Evolutionary conservation across 2,329 filamentous ascomycete species (phyloP).

Genomic region (Fusarium sp.): DNA sequence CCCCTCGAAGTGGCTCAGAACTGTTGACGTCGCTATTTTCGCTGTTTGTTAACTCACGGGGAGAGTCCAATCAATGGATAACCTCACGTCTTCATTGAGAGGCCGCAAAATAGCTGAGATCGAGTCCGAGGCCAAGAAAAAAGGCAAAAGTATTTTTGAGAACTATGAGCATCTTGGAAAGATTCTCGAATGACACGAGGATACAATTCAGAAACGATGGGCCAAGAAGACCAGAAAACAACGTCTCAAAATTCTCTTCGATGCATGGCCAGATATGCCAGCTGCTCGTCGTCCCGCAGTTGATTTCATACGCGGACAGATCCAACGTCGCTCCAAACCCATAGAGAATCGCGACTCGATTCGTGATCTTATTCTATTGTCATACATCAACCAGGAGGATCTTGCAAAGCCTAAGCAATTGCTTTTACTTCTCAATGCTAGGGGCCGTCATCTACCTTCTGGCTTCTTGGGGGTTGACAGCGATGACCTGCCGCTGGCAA

Average conservation of each 20-base stretch:
- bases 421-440: conserved; percentile 66
- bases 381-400: conserved; percentile 72
- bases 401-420: conserved; percentile 61
- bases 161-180: conserved; percentile 55
- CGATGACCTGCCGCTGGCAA: conserved; percentile 44
- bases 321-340: too few relatives aligned
- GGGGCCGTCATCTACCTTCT: conserved; percentile 63
- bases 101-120: not conserved
- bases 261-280: conserved; percentile 67
- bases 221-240: conserved; percentile 66
- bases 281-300: conserved; percentile 68
- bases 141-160: conserved; percentile 52
- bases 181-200: conserved; percentile 67
- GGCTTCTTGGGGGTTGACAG: conserved; percentile 64
- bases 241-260: conserved; percentile 61
- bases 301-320: conserved; percentile 49
- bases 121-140: conserved; percentile 21
- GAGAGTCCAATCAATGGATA: too few relatives aligned
- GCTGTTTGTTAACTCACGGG: not conserved
- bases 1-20: too few relatives aligned
- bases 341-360: too few relatives aligned
- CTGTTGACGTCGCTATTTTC: too few relatives aligned
- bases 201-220: conserved; percentile 68
- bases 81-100: too few relatives aligned
- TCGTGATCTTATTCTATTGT: conserved; percentile 58